Conservation (phyloP, 805 yeast species). For the Metschnikowia orientalis region DNA sequence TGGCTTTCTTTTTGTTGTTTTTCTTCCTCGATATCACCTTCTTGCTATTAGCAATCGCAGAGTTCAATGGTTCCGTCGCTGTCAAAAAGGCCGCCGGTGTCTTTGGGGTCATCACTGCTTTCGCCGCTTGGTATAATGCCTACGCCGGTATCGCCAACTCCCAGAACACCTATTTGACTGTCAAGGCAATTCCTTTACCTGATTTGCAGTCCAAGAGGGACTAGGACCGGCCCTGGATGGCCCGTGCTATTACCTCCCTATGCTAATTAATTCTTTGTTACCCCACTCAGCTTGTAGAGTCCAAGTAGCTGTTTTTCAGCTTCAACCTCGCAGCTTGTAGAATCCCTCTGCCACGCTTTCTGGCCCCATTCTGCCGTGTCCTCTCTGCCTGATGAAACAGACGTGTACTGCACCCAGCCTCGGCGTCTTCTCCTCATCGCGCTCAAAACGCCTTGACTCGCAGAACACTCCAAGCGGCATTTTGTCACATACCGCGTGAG, state of each 20-base stretch:
- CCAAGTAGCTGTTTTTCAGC: not conserved
- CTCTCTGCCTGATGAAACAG: too few species aligned
- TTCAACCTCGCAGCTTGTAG: not conserved
- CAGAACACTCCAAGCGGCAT: too few species aligned
- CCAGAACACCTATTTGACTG: slow-evolving; percentile 57
- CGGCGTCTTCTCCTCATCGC: too few species aligned
- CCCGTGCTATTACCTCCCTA: too few species aligned
- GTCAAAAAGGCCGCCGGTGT: slow-evolving; percentile 42
- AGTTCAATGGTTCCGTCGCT: slow-evolving; percentile 25
- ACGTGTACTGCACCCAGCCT: too few species aligned
- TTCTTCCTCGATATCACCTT: slow-evolving; percentile 40
- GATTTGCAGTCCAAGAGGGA: slow-evolving; percentile 23
- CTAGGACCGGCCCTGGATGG: too few species aligned
- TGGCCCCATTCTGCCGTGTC: too few species aligned
- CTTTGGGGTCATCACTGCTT: slow-evolving; percentile 40
- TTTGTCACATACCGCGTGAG: too few species aligned
- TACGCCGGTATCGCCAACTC: slow-evolving; percentile 49
- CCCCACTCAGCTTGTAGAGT: not conserved
- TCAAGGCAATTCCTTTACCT: slow-evolving; percentile 52
- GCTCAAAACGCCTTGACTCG: too few species aligned
- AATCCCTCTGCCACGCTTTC: too few species aligned
- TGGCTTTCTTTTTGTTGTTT: slow-evolving; percentile 39
- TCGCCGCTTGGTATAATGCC: slow-evolving; percentile 44
- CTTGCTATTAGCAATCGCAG: slow-evolving; percentile 37
- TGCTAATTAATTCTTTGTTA: too few species aligned